Conservation (phyloP, 2,329 filamentous ascomycete species). For the Shiraia sp. region DNA sequence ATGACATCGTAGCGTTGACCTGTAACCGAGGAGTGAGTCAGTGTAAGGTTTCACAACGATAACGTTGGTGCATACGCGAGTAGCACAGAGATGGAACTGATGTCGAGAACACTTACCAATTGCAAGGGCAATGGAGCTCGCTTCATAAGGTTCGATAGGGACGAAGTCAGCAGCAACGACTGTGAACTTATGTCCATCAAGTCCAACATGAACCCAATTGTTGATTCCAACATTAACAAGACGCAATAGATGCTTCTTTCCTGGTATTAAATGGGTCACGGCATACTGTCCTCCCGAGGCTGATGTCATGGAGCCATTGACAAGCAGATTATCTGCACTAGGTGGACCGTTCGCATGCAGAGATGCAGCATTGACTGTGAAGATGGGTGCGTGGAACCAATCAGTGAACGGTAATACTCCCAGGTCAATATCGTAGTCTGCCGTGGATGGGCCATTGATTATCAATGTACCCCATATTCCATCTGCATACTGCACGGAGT, state of each 20-base stretch:
- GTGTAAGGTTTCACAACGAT: slow-evolving; percentile 19
- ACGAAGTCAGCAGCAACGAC: slow-evolving; percentile 51
- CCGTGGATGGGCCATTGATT: slow-evolving; percentile 47
- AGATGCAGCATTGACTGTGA: slow-evolving; percentile 36
- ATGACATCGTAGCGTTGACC: slow-evolving; percentile 48
- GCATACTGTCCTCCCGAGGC: slow-evolving; percentile 35
- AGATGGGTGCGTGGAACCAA: slow-evolving; percentile 32
- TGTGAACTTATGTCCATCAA: slow-evolving; percentile 46
- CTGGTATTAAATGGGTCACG: slow-evolving; percentile 40
- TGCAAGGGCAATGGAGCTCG: slow-evolving; percentile 39
- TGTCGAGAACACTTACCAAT: slow-evolving; percentile 34
- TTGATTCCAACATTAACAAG: slow-evolving; percentile 46
- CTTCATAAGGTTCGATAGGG: slow-evolving; percentile 48
- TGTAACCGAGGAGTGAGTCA: slow-evolving; percentile 20
- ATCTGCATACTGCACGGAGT: slow-evolving; percentile 48
- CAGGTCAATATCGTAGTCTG: slow-evolving; percentile 50
- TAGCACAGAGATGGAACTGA: no score
- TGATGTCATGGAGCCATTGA: slow-evolving; percentile 60
- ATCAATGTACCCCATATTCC: slow-evolving; percentile 48
- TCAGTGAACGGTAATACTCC: slow-evolving; percentile 48
- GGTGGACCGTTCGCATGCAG: slow-evolving; percentile 47
- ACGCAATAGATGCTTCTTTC: slow-evolving; percentile 51
- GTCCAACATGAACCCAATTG: slow-evolving; percentile 25
- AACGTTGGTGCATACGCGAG: slow-evolving; percentile 12
- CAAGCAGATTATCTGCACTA: slow-evolving; percentile 52